Evolutionary conservation across 2,329 filamentous ascomycete genomes (phyloP), one percentile per base, ranked within the genome.

Genomic region (Aspergillus awamori): DNA sequence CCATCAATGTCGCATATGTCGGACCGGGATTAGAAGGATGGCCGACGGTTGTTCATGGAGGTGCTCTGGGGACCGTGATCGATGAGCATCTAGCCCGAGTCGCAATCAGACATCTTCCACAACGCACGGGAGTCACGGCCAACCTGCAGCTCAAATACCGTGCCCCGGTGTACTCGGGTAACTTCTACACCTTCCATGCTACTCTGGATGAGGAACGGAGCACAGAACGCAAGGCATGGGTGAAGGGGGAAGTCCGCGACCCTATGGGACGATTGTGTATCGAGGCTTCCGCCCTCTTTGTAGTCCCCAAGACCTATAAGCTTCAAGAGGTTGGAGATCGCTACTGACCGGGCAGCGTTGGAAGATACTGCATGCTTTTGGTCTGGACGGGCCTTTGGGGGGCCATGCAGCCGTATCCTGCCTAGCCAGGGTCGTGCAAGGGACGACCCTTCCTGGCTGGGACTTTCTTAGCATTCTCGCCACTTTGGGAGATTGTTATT

Each of bases 41-140:
- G 88, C 90, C 90, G 1, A 83, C 84, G 11, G 81, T 90, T 43
- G 86, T 87, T 55, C 90, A 94, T 77, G 90, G 90, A 58, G 90
- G 90, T 13, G 81, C 83, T 6, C 81, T 90, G 53, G 88, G 87
- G 7, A 92, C 87, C 0, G 74, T 91, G 3, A 76, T 93, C 39
- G 86, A 91, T 72, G 90, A 93, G 78, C 84, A 83, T 55, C 80
- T 91, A 63, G 86, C 87, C n/a, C 81, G 88, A 47, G 87, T 86
- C 62, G 86, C 85, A 10, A 77, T 86, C 58, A 72, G 75, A 49
- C 70, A 74, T 33, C 80, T 86, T 63, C 79, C 80, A 1, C 76
- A 74, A 8, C 76, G 79, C 48, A 83, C 82, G 36, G 83, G 85
- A 68, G 76, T 88, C 66, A 83, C 87, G 69, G 80, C 87, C 45